Percentiles rank a stretch among this genome's conserved stretches.
These are phyloP conservation scores for Dendrocalamus sinicus DNA, from an alignment of 176 grass and related monocot genomes.

Conservation along the genomic window DNA sequence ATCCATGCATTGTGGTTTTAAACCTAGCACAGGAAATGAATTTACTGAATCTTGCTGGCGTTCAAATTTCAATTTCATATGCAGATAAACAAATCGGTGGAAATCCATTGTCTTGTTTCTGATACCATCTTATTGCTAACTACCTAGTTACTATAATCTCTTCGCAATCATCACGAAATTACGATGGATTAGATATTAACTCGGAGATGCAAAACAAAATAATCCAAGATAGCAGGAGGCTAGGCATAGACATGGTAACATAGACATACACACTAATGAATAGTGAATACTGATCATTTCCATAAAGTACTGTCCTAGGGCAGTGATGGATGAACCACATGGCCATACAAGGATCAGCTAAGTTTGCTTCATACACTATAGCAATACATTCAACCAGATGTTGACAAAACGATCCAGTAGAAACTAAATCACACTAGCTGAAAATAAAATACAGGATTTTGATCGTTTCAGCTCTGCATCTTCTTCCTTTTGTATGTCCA, in stretches of 20 bases:
- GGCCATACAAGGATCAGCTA: neutral
- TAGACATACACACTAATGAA: constrained; percentile 26
- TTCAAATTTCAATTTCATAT: neutral
- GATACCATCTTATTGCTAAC: neutral
- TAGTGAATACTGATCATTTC: neutral
- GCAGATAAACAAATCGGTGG: neutral
- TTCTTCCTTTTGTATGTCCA: constrained; percentile 34
- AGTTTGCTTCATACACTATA: constrained; percentile 34
- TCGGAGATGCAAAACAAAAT: neutral
- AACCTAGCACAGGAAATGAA: neutral
- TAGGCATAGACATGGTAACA: neutral
- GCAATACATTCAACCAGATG: constrained; percentile 56
- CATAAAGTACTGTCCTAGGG: constrained; percentile 5
- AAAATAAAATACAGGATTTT: neutral
- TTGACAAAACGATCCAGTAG: constrained; percentile 41
- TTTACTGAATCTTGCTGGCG: neutral
- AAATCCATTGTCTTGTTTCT: neutral
- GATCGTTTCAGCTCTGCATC: constrained; percentile 21
- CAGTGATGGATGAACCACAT: constrained; percentile 16
- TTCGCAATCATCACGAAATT: neutral
- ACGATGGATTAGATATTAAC: neutral
- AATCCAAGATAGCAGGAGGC: neutral
- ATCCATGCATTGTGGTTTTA: neutral
- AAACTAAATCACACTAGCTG: constrained; percentile 24
- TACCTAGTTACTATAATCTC: neutral